Base-by-base conservation (phyloP, 345 rosid genomes). In the Eucalyptus globulus region DNA sequence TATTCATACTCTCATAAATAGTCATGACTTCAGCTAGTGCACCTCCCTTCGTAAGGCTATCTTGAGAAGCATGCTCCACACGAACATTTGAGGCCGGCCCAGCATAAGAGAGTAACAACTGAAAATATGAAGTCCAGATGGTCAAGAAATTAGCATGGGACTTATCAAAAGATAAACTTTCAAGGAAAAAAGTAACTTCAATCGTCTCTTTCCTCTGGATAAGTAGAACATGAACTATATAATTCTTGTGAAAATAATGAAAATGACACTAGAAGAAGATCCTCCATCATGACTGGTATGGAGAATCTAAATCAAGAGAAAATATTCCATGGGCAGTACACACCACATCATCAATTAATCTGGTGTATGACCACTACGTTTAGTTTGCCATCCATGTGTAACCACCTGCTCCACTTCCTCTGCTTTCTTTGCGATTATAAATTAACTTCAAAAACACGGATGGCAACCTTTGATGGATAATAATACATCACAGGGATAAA, bases 1-100 rank as follows among this genome's bases (percentile, higher is more conserved):
- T 92, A 47, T 51, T 90, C 89, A 91, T 67, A 49, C 92, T 92
- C 92, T 95, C 98, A 90, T 93, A 96, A 50, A 94, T 56, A 58
- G 98, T 95, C 93, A 94, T 89, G 85, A 95, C 93, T 90, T 97
- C 97, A 86, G 96, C 96, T 67, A 95, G 93, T 45, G 97, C 99
- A 91, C 94, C 95, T 89, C 96, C 97, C 89, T 87, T 93, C 49
- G 87, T 87, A 86, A 95, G 94, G 91, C 92, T 69, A 92, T 96
- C 94, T 47, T 91, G 62, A 31, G 95, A 91, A 89, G 88, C 92
- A 86, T 43, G 93, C 92, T 97, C 99, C 87, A 97, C 94, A 19
- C 99, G 95, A 86, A 97, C 92, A 91, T 95, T 95, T 90, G 98
- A 97, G 86, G 98, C 93, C 86, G 99, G 97, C 91, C 99, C 99